Base-by-base conservation (phyloP, 306 rosid species). In the Fragaria nilgerrensis region DNA sequence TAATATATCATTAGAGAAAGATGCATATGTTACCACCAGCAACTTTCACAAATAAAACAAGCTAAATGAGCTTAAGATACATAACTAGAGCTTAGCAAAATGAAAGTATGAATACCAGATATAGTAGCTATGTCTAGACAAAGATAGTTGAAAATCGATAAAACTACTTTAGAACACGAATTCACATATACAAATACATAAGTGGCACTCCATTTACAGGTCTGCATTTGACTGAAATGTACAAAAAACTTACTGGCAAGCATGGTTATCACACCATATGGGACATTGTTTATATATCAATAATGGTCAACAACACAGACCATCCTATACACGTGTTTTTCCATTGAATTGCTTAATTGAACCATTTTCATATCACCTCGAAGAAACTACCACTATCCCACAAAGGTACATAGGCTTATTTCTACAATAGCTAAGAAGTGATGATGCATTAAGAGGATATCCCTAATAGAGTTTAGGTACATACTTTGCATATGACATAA, bases 11-110 rank as follows among this genome's bases (percentile, higher is more conserved):
- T 32, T 74, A 74, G 37, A 50, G 73, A 74, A 61, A 17, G 79
- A 29, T 58, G 71, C 70, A 59, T 45, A 45, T 84, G 78, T 47
- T 70, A 47, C 78, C 58, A 68, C 74, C 47, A 66, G 62, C 52
- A 84, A 48, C 56, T 13, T 47, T 11, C 13, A 80, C n/a, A 82
- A 70, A 34, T 59, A 43, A 73, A 72, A 69, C 48, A 14, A 19
- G 44, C 49, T 61, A 17, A 44, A 61, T 61, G 43, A 16, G 14
- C 16, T 16, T 59, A 41, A 41, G 20, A 11, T 39, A 39, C 44
- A 27, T 58, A 61, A 16, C 22, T 4, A 73, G 13, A 29, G 62
- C 52, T 76, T 76, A 3, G 48, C 48, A 37, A 70, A 14, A 27
- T 22, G 9, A 36, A 82, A 58, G 25, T 27, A 68, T 67, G 17